Percentiles rank a stretch among this genome's conserved stretches.
Conservation (phyloP, 2,329 filamentous ascomycete species). For the Diaporthe sp. region DNA sequence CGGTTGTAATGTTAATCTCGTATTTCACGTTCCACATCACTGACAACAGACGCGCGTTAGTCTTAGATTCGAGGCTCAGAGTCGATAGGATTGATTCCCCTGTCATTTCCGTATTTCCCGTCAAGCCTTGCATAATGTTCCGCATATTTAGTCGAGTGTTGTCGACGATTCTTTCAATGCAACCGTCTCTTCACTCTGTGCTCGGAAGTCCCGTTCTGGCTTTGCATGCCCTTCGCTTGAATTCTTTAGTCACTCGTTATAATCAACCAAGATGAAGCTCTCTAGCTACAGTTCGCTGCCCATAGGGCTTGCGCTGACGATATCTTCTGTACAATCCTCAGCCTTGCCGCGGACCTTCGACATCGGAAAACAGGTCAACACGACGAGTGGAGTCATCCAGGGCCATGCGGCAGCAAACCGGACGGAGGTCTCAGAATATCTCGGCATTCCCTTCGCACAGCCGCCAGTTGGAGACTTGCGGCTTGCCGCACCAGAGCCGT, state of each 20-base stretch:
- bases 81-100: background rate
- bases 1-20: slow-evolving; percentile 11
- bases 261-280: background rate
- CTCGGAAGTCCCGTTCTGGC: background rate
- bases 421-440: slow-evolving; percentile 34
- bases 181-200: background rate
- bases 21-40: background rate
- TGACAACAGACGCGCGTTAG: background rate
- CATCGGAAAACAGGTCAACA: slow-evolving; percentile 21
- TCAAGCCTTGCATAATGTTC: background rate
- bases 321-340: background rate
- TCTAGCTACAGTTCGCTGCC: background rate
- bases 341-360: background rate
- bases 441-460: slow-evolving; percentile 33
- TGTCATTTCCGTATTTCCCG: background rate
- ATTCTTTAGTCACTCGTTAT: background rate
- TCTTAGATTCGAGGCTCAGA: background rate
- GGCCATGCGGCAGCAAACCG: slow-evolving; percentile 17
- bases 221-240: background rate
- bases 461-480: slow-evolving; percentile 18
- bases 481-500: slow-evolving; percentile 14
- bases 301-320: background rate
- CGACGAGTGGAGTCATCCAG: slow-evolving; percentile 20
- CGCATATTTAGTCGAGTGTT: background rate
- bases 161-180: background rate